Conservation (phyloP, 148 eudicot genomes). For the Salicornia ramosissima region DNA sequence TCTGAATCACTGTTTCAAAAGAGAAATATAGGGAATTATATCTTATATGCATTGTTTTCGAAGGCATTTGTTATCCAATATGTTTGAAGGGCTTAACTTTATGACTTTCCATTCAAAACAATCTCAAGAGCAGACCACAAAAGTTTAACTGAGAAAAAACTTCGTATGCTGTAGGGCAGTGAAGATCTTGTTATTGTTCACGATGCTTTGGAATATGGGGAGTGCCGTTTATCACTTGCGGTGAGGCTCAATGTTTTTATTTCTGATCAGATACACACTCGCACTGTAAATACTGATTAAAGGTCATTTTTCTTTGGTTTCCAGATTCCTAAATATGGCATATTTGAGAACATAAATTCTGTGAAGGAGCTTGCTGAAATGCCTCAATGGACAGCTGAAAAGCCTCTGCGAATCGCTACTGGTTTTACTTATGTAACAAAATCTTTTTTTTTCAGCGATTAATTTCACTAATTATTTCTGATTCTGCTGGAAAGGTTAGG, state of each 20-base stretch:
- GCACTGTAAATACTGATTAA: conserved; percentile 4
- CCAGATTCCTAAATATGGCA: conserved; percentile 94
- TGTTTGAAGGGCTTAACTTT: background rate
- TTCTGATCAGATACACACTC: background rate
- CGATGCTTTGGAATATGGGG: conserved; percentile 79
- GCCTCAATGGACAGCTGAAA: conserved; percentile 96
- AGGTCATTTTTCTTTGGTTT: conserved; percentile 14
- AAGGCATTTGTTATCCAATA: too few relatives aligned
- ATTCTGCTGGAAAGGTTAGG: background rate
- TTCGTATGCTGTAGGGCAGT: conserved; percentile 49
- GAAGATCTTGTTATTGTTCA: conserved; percentile 90
- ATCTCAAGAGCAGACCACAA: background rate
- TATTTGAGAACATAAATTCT: conserved; percentile 87
- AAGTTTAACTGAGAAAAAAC: background rate
- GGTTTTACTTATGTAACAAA: conserved; percentile 87
- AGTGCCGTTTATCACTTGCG: conserved; percentile 83
- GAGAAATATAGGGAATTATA: background rate
- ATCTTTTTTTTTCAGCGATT: conserved; percentile 1
- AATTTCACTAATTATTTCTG: background rate
- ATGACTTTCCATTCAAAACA: background rate
- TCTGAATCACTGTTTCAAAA: background rate
- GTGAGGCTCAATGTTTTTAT: conserved; percentile 40
- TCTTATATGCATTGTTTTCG: background rate
- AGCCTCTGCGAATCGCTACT: conserved; percentile 86
- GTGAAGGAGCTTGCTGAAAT: conserved; percentile 80